Base-by-base conservation (phyloP, 495 filamentous ascomycete genomes). In the Neurospora discreta region DNA sequence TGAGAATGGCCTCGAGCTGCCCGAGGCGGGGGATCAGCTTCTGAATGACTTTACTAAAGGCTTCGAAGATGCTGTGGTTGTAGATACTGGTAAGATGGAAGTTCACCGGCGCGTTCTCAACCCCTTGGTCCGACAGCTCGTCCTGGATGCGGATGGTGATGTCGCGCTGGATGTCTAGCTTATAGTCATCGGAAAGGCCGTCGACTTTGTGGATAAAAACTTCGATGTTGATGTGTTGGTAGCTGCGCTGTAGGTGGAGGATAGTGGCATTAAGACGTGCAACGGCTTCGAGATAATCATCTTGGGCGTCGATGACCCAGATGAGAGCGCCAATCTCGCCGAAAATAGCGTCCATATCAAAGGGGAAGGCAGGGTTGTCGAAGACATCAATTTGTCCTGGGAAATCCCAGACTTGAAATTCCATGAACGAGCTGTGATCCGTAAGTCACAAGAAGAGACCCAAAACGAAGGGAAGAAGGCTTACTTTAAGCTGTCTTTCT, bases 171-270 rank as follows among this genome's bases (percentile, higher is more conserved):
- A 93, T 95, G 73, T 99, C 95, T 44, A 91, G 87, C 74, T 94
- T 92, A 83, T 94, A 98, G 81, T 98, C 96, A 44, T 98, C 96
- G 38, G 91, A 93, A 11, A 99, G 86, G 3, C 92, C 95, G 77
- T 99, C 95, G 13, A 97, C 93, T 77, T 99, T 99, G 84, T 99
- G 96, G 74, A 99, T 96, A 81, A 99, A 98, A 39, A 99, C 94
- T 74, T 97, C 93, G 70, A 98, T 91, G 80, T 97, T 97, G 82
- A 98, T 94, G 76, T 90, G 90, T 0, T 94, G 94, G 76, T 97
- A 96, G 71, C 87, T 88, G 70, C 92, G 87, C 78, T 97, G 93
- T 3, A 99, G 89, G 69, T 92, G 90, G 69, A 98, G 80, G 76
- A 98, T 95, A 18, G 93, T 95, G 58, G 86, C 84, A 81, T 95